Base-by-base conservation (phyloP, 805 yeast species). In the Saccharomycopsis babjevae region DNA sequence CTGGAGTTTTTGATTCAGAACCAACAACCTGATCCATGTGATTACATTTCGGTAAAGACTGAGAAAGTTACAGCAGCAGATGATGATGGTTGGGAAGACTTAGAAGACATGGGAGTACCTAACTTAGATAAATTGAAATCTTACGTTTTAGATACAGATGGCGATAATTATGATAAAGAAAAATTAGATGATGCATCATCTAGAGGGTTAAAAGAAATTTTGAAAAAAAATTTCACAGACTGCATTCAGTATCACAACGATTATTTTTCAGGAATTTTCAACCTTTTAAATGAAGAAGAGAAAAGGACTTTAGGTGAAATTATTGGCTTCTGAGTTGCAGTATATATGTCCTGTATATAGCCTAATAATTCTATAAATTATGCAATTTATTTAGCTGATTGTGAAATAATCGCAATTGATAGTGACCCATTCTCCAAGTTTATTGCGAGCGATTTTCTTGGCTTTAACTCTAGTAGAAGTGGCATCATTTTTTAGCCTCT, bases 81-180 rank as follows among this genome's bases (percentile, higher is more conserved):
- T 46, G 83, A 74, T 15, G 85, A 76, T 25, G 90, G 80, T 1
- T 87, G 94, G 92, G 94, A 88, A 67, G 94, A 87, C 66, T 74
- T 85, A 63, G 90, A 86, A 16, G 88, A 83, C 57, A 73, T 82
- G 52, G 88, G 85, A 0, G 81, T 78, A 1, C 82, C 88, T 3
- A 80, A 82, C 56, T 86, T 77, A 68, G 88, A 84, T 28, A 85
- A 84, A 62, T 69, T 88, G 59, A 79, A 82, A 66, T 77, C 81
- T 5, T 87, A 81, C 65, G 65, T 57, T 22, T n/a, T 28, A 25
- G 52, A 46, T 25, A 28, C 28, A 11, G 52, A 46, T 22, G 66
- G 65, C 15, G 68, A 61, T 11, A 63, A 61, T 18, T 66, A 66
- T n/a, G 43, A 42, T 20, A 62, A 20, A 5, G 64, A 30, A 57